Conservation (phyloP, 441 rosid species). For the Adansonia rubrostipa region DNA sequence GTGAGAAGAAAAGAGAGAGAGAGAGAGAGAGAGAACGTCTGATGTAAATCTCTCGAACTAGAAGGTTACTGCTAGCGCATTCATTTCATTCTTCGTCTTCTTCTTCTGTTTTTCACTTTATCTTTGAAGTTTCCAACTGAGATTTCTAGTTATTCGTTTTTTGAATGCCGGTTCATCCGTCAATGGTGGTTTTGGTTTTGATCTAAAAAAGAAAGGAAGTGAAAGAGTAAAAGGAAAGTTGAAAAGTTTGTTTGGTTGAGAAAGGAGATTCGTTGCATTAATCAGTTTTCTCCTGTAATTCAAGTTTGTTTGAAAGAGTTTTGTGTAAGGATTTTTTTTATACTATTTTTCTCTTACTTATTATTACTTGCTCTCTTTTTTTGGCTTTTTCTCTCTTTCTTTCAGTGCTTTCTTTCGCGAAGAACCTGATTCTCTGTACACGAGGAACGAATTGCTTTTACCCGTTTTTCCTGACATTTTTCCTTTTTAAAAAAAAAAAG, state of each 20-base stretch:
- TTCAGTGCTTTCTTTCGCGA: conserved; percentile 31
- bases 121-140: not conserved
- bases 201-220: not conserved
- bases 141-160: not conserved
- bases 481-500: not conserved
- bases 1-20: conserved; percentile 16
- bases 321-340: not conserved
- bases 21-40: not conserved
- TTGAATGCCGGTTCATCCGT: not conserved
- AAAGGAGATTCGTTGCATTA: conserved; percentile 18
- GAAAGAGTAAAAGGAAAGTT: not conserved
- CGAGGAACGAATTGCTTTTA: conserved; percentile 61
- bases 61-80: not conserved
- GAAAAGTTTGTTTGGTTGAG: not conserved
- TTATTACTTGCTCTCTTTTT: not conserved
- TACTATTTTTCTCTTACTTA: not conserved
- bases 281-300: not conserved
- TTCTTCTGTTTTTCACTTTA: not conserved
- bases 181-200: conserved; percentile 11
- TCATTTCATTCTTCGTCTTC: not conserved
- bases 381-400: conserved; percentile 21
- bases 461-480: not conserved
- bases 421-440: conserved; percentile 61
- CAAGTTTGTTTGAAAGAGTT: not conserved
- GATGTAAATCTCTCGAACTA: not conserved